phyloP scores from a whole-genome alignment of 495 filamentous ascomycete species.

The Xylaria sp. region DNA sequence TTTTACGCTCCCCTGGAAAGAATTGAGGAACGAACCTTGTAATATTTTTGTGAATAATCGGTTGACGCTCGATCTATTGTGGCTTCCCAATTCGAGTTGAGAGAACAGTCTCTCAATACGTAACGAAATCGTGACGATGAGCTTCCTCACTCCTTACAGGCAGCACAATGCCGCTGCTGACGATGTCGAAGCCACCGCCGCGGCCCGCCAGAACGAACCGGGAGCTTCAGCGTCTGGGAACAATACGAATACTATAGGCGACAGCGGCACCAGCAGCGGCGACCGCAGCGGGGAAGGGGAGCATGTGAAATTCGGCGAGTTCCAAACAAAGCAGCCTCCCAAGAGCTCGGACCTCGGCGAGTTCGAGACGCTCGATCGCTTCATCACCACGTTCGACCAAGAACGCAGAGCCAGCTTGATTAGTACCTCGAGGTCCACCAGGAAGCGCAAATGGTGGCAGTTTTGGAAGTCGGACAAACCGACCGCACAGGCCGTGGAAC shows the following conservation, averaged over 20 bases:
- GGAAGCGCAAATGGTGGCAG: slow-evolving; percentile 56
- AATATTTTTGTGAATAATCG: not conserved
- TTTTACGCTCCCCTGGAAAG: not conserved
- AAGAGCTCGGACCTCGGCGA: slow-evolving; percentile 45
- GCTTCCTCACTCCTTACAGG: slow-evolving; percentile 14
- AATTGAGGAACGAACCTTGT: not conserved
- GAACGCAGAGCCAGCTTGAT: slow-evolving; percentile 66
- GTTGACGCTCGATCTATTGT: slow-evolving; percentile 1
- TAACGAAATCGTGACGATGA: slow-evolving; percentile 20
- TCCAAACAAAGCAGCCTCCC: slow-evolving; percentile 25
- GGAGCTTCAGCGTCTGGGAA: not conserved
- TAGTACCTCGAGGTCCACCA: slow-evolving; percentile 52
- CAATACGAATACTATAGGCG: not conserved
- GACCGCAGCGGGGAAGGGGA: slow-evolving; percentile 19
- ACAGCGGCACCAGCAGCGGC: not conserved
- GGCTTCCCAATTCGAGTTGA: not conserved
- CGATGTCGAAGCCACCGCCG: slow-evolving; percentile 24
- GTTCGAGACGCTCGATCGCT: slow-evolving; percentile 62
- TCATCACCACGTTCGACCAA: slow-evolving; percentile 68
- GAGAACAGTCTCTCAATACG: not conserved
- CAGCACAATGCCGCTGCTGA: slow-evolving; percentile 16
- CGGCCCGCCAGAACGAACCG: slow-evolving; percentile 11
- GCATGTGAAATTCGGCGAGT: slow-evolving; percentile 38
- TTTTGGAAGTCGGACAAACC: slow-evolving; percentile 59
- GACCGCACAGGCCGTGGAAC: slow-evolving; percentile 40